Percentiles rank a stretch among this genome's conserved stretches.
Conservation (phyloP, 176 grass and related monocot genomes). For the maize (Zea mays) region DNA sequence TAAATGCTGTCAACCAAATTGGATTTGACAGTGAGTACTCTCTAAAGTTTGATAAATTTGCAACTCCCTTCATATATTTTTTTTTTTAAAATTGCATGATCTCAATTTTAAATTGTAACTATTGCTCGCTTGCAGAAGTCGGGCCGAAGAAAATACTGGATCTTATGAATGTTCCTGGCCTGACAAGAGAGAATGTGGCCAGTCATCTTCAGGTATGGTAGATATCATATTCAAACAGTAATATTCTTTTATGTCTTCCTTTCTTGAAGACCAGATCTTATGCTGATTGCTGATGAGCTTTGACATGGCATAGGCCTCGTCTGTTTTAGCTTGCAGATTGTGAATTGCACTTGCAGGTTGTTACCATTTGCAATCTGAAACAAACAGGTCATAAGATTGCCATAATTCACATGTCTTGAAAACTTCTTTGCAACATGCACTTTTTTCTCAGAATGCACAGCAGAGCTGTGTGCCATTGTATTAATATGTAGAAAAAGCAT, state of each 20-base stretch:
- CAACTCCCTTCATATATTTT: constrained; percentile 21
- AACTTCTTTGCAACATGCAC: constrained; percentile 14
- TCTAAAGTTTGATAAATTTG: constrained; percentile 23
- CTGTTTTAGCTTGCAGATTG: not conserved
- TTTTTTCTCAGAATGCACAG: not conserved
- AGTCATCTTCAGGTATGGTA: constrained; percentile 97
- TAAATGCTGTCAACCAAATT: constrained; percentile 98
- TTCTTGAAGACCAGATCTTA: not conserved
- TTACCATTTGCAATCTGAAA: not conserved
- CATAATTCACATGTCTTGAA: not conserved
- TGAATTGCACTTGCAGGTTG: not conserved
- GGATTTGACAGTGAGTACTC: constrained; percentile 94
- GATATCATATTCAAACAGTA: constrained; percentile 17
- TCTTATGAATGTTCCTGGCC: constrained; percentile 88
- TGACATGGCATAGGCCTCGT: not conserved
- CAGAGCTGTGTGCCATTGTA: not conserved
- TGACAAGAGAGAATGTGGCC: constrained; percentile 98
- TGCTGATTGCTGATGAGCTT: constrained; percentile 22
- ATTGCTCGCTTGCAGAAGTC: constrained; percentile 66
- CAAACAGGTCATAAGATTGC: not conserved
- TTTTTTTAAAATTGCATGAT: not conserved
- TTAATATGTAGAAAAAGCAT: not conserved
- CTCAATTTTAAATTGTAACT: constrained; percentile 33
- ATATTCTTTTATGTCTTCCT: constrained; percentile 9
- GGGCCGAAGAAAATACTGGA: constrained; percentile 98